Base-by-base conservation (phyloP, 2,329 filamentous ascomycete species). In the Aspergillus sp. region DNA sequence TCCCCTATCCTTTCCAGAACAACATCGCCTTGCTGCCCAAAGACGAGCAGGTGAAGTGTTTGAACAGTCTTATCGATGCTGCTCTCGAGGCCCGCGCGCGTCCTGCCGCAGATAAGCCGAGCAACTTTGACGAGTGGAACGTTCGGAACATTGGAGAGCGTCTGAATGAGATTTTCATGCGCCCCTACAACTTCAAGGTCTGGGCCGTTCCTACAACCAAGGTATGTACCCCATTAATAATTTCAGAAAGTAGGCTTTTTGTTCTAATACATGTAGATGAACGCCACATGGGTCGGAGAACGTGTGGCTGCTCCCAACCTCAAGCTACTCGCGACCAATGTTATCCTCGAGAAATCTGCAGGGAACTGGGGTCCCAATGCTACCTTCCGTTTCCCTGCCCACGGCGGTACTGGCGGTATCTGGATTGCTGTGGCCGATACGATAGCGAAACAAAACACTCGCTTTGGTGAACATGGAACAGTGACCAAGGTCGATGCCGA, bases 111-210 rank as follows among this genome's bases (percentile, higher is more conserved):
- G 36, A 82, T 57, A 97, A 97, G 79, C 93, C 93, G 60, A 85
- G 89, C 77, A 79, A 94, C 75, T 98, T 98, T 62, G 93, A 98
- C 65, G 89, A 98, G 77, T 97, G 90, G 90, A 35, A 97, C 97
- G 64, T 70, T 97, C 61, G 83, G 91, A 63, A 94, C 86, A 76
- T 90, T 86, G 74, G 93, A 93, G 62, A 75, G 81, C 60, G 90
- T 90, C 60, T 98, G 63, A 90, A 90, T 57, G 83, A 98, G 69
- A 79, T 91, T 60, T 98, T 98, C 80, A 98, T 98, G 93, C 81
- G 93, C 62, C 93, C 93, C 45, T 98, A 98, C 80, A 98, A 98
- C 82, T 98, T 84, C 83, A 98, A 98, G 77, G 93, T 98, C 67
- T 98, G 93, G 93, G 93, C 93, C 52, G 91, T 97, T 61, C 93